Base-by-base conservation (phyloP, 306 rosid genomes). In the Carpinus fangiana region DNA sequence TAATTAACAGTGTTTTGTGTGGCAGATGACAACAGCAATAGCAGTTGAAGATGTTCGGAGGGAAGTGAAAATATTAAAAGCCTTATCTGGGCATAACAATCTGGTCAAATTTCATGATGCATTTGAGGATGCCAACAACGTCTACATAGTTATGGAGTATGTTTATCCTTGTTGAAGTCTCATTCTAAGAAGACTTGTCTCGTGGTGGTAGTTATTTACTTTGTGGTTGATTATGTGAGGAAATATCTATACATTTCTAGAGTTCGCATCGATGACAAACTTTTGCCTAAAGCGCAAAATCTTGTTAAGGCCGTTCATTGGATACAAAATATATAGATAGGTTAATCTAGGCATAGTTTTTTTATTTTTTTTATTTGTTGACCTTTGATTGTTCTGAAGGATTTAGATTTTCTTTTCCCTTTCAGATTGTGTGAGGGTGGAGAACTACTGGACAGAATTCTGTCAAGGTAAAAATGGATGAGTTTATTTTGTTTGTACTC, bases 111-210 rank as follows among this genome's bases (percentile, higher is more conserved):
- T 92, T 87, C 83, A 95, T 48, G 98, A 91, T 71, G 91, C 93
- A 52, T 92, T 91, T 82, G 98, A 92, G 88, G 98, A 95, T 81
- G 87, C 76, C 67, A 85, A 87, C 88, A 91, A 92, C 8, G 91
- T 95, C 79, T 95, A 91, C 91, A 89, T 95, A 77, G 98, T 90
- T 74, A 95, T 95, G 98, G 98, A 95, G 98, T 95, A 92, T n/a
- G 98, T 84, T 18, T 14, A 67, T 43, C 16, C 28, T 18, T 10
- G 43, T 67, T 41, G 28, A 10, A 18, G 48, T 65, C 23, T 65
- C 36, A 65, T 14, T 26, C 36, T 65, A 36, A 65, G 70, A 65
- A 34, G 23, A 8, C 14, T n/a, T 67, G 5, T 38, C 41, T 41
- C 72, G 8, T 38, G 28, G 51, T 38, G 72, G 41, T 17, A 67